A percentile compares a stretch with the other conserved stretches of the same genome.
These are phyloP conservation scores for Vanilla planifolia DNA, from an alignment of 106 monocot genomes.

Conservation along the genomic window DNA sequence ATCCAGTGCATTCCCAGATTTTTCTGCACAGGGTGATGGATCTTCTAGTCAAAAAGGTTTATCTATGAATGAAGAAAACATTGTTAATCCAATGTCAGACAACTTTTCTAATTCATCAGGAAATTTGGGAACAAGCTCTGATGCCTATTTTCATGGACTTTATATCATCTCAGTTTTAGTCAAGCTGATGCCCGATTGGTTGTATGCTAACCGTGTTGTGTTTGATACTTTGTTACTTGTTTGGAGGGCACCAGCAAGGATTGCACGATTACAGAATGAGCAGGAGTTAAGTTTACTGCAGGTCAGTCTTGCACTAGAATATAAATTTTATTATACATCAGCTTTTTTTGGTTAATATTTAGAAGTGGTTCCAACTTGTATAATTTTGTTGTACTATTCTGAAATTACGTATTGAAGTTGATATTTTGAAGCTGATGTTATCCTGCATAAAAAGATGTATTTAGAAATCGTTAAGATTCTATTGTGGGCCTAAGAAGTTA, in stretches of 20 bases:
- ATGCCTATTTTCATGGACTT: conserved; percentile 93
- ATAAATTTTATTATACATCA: neutral
- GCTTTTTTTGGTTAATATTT: neutral
- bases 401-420: neutral
- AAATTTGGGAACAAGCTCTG: conserved; percentile 33
- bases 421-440: neutral
- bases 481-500: too few species aligned
- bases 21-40: conserved; percentile 33
- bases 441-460: neutral
- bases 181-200: conserved; percentile 94
- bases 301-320: conserved; percentile 26
- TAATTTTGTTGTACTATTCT: neutral
- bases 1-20: conserved; percentile 74
- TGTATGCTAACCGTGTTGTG: conserved; percentile 67
- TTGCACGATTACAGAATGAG: conserved; percentile 81
- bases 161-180: conserved; percentile 77
- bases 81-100: conserved; percentile 32
- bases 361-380: neutral
- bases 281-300: conserved; percentile 83
- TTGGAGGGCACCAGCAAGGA: conserved; percentile 90
- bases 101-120: conserved; percentile 24
- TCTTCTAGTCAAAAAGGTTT: conserved; percentile 32
- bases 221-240: conserved; percentile 76
- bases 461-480: too few species aligned
- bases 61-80: conserved; percentile 47